These are phyloP conservation scores for Eucalyptus urophylla DNA, from an alignment of 345 rosid species.

Conservation along the genomic window DNA sequence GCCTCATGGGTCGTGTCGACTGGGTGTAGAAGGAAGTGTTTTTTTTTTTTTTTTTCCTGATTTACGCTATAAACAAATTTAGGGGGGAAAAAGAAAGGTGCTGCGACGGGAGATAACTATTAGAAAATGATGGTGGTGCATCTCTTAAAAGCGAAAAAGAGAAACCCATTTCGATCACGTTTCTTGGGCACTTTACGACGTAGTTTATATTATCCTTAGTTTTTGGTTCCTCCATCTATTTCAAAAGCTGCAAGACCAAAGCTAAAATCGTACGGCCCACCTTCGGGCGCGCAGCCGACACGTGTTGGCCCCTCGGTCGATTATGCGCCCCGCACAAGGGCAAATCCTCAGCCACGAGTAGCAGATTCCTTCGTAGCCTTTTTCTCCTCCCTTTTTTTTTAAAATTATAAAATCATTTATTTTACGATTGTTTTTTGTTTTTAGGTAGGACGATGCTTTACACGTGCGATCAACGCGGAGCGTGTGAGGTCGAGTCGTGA, in stretches of 20 bases:
- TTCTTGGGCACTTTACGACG: background rate
- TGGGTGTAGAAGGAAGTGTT: background rate
- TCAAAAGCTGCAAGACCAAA: background rate
- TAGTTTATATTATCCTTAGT: background rate
- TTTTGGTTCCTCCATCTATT: background rate
- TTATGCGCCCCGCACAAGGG: background rate
- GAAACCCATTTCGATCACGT: background rate
- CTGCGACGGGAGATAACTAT: background rate
- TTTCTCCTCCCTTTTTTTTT: background rate
- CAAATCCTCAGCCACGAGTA: background rate
- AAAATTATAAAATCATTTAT: background rate
- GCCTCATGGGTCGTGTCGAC: background rate
- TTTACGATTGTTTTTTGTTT: background rate
- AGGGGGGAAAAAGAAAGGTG: background rate
- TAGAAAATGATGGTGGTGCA: background rate
- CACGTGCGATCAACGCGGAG: background rate
- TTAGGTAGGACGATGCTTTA: background rate
- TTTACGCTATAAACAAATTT: background rate
- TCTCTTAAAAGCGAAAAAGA: background rate
- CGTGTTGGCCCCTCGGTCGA: background rate
- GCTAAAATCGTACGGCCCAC: background rate
- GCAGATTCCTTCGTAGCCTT: background rate
- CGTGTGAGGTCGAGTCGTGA: background rate
- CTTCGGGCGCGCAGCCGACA: background rate
- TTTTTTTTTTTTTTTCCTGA: background rate